Evolutionary conservation across 495 filamentous ascomycete genomes (phyloP), one percentile per base, ranked within the genome.

Genomic region (Neohortaea acidophila): DNA sequence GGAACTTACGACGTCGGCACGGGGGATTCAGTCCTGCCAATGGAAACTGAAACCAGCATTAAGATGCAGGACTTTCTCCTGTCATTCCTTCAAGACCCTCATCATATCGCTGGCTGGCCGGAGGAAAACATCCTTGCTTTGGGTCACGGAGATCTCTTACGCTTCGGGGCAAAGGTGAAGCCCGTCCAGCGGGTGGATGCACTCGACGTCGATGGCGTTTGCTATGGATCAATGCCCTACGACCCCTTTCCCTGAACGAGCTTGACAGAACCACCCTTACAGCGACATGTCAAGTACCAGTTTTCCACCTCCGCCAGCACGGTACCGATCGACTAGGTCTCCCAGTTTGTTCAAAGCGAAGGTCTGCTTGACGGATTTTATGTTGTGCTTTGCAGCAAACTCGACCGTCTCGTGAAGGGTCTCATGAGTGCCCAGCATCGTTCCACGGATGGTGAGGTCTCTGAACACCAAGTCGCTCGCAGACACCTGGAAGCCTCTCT

Each of bases 361-460:
- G 0, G 51, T 52, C 39, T 51, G 61, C n/a, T 53, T 40, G 7
- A 51, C 38, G 6, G 63, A 57, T 34, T 41, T 54, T 29, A 75
- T 57, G 13, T 59, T 57, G 38, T 65, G 55, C 49, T 67, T 56
- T 1, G 64, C 62, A 4, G 74, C 56, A 38, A 66, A 58, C 12
- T 54, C 36, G 14, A 74, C 51, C 67, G 74, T 73, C 3, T 61
- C 60, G 22, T 53, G 24, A 21, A 64, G 63, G 42, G 70, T 66
- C 14, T 41, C 26, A 11, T 54, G 58, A 23, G 59, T 66, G 17
- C 56, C 61, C 29, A 66, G 49, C 18, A 74, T 48, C 34, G 54
- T 62, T 0, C 69, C 69, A 19, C 56, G 57, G 21, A 74, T 36
- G 23, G 57, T 55, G 18, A 74, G 62, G 44, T 72, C 69, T n/a